phyloP scores from a whole-genome alignment of 495 filamentous ascomycete species.

The Tuber umbilicatum region DNA sequence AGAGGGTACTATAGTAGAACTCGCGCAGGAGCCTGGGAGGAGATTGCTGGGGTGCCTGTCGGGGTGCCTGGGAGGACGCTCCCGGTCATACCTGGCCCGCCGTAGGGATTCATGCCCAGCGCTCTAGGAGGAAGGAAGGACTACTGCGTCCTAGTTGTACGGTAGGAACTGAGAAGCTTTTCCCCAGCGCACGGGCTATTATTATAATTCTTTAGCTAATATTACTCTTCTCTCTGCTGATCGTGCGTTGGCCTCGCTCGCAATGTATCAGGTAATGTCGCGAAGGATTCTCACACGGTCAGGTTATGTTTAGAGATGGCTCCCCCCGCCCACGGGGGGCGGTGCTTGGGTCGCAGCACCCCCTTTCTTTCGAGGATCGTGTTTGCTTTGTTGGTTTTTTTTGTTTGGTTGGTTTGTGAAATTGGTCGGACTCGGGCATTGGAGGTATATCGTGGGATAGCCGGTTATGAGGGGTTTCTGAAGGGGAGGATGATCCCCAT shows the following conservation, averaged over 20 bases:
- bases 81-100: too few species aligned
- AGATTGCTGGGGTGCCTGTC: too few species aligned
- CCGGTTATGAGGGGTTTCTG: neutral
- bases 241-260: neutral
- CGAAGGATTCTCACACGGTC: neutral
- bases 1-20: too few species aligned
- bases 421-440: neutral
- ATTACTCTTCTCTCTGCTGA: neutral
- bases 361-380: neutral
- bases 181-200: neutral
- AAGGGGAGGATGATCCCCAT: too few species aligned
- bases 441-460: neutral
- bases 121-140: neutral
- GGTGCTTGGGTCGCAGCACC: neutral
- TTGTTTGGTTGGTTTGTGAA: neutral
- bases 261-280: neutral
- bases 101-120: neutral
- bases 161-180: neutral
- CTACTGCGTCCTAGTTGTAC: neutral
- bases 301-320: neutral
- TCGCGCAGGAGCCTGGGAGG: neutral
- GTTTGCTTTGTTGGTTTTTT: neutral
- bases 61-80: too few species aligned
- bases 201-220: neutral
- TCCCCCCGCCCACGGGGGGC: neutral